Conservation (phyloP, 2,329 filamentous ascomycete genomes). For the Ascochyta rabiei region DNA sequence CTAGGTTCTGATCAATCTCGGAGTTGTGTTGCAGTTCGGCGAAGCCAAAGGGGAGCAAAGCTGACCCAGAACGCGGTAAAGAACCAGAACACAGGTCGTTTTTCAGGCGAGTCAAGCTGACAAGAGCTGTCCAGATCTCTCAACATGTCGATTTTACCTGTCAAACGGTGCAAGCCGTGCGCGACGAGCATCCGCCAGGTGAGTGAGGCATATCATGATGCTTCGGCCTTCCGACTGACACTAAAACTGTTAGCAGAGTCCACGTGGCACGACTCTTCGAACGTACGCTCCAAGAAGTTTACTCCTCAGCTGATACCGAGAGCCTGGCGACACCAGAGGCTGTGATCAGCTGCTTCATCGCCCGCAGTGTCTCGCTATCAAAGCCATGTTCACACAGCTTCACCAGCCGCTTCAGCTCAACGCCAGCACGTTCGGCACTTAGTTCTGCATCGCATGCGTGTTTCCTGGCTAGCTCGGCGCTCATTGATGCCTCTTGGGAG, state of each 20-base stretch:
- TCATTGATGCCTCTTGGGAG: conserved; percentile 26
- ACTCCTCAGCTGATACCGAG: not conserved
- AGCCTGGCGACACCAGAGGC: not conserved
- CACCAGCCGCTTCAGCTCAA: conserved; percentile 18
- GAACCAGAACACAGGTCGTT: not conserved
- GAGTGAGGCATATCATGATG: not conserved
- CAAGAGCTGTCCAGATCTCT: not conserved
- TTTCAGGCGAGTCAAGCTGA: not conserved
- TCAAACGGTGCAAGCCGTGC: not conserved
- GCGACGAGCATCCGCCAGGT: not conserved
- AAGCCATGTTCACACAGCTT: conserved; percentile 18
- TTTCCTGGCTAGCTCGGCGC: conserved; percentile 26
- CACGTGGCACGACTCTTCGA: not conserved
- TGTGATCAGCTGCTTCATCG: conserved; percentile 17
- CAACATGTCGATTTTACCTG: not conserved
- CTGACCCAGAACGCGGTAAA: not conserved
- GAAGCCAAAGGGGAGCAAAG: not conserved
- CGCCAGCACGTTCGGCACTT: conserved; percentile 14
- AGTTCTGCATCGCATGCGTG: conserved; percentile 32
- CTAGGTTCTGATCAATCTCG: not conserved
- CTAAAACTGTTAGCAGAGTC: not conserved
- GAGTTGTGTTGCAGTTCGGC: not conserved
- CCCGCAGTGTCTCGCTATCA: conserved; percentile 16
- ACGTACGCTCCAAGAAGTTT: not conserved
- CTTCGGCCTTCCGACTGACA: not conserved